Evolutionary conservation across 2,329 filamentous ascomycete genomes (phyloP).

Genomic region (Diaporthe eres): DNA sequence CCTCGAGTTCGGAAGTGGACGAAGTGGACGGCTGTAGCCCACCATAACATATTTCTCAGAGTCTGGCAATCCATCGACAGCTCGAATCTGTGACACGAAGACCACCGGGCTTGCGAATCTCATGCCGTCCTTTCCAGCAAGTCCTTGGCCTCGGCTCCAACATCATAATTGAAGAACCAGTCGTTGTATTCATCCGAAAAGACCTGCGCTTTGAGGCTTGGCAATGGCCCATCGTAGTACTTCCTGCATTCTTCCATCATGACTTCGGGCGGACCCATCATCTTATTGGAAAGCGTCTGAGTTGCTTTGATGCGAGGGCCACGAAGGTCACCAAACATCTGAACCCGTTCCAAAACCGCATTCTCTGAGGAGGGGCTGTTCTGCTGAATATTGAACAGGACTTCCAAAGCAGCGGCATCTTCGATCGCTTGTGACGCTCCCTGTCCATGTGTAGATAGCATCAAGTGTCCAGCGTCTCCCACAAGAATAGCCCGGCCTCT

Average conservation of each 20-base stretch:
- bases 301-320: conserved; percentile 20
- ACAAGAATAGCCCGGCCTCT: conserved; percentile 7
- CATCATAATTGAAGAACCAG: conserved; percentile 21
- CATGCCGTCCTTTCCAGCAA: neutral
- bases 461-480: conserved; percentile 20
- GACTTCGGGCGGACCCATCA: conserved; percentile 12
- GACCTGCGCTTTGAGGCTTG: conserved; percentile 13
- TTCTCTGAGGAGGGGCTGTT: neutral
- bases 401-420: conserved; percentile 19
- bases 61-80: no score
- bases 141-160: neutral
- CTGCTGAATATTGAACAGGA: neutral
- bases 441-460: conserved; percentile 24
- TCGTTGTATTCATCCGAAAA: conserved; percentile 25
- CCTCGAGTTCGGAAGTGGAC: no score
- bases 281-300: conserved; percentile 18
- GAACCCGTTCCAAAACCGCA: conserved; percentile 8
- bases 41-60: no score
- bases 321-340: conserved; percentile 26
- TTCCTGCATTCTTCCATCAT: conserved; percentile 26
- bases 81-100: no score
- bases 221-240: conserved; percentile 12
- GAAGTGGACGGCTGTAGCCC: no score
- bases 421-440: conserved; percentile 15
- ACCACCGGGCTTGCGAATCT: neutral